These are phyloP conservation scores for Fusarium aywerte DNA, from an alignment of 2,329 filamentous ascomycete species.

Conservation along the genomic window DNA sequence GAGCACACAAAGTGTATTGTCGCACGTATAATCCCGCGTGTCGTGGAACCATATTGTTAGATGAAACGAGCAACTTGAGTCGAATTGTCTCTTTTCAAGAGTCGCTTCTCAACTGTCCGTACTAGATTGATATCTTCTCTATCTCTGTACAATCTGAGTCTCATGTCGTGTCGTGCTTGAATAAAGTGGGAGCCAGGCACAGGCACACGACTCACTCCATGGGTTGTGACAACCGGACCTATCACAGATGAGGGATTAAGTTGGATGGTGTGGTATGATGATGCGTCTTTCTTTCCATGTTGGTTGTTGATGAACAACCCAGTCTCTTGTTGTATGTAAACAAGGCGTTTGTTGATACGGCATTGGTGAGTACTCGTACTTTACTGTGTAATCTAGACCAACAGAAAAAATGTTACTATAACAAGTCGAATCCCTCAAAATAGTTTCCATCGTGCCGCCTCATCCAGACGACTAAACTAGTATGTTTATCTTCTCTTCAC, in stretches of 20 bases:
- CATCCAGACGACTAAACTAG: background rate
- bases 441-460: background rate
- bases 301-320: background rate
- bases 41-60: background rate
- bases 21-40: background rate
- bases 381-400: background rate
- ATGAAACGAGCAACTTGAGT: background rate
- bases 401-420: background rate
- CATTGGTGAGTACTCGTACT: background rate
- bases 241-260: background rate
- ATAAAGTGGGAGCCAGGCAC: background rate
- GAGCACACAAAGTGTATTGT: conserved; percentile 2
- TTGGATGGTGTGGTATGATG: conserved; percentile 1
- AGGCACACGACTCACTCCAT: conserved; percentile 6
- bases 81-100: background rate
- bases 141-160: background rate
- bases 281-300: background rate
- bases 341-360: background rate
- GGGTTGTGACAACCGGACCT: background rate
- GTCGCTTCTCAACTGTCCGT: background rate
- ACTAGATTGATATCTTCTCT: background rate
- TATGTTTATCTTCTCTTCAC: background rate
- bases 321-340: conserved; percentile 3
- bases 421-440: conserved; percentile 2
- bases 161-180: background rate